Percentiles rank a stretch among this genome's conserved stretches.
Conservation (phyloP, 1,284 basidiomycete species). For the Puccinia horiana region DNA sequence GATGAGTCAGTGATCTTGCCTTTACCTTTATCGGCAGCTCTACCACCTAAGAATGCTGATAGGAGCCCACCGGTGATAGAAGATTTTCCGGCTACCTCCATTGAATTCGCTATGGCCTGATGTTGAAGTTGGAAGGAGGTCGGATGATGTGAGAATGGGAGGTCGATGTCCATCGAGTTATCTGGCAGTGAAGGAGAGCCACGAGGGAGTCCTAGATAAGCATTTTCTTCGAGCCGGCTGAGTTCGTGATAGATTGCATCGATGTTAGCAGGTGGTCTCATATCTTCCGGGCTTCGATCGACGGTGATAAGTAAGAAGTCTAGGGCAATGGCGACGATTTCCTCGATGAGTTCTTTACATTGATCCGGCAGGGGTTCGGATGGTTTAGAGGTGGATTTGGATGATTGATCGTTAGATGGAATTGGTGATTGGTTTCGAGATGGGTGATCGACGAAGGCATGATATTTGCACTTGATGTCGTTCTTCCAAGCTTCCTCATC, state of each 20-base stretch:
- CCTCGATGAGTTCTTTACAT: constrained; percentile 70
- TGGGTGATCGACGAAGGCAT: constrained; percentile 60
- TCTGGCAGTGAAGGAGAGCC: constrained; percentile 27
- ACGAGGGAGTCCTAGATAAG: constrained; percentile 37
- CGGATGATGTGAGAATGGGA: constrained; percentile 24
- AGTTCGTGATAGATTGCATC: constrained; percentile 45
- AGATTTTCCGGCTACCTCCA: constrained; percentile 28
- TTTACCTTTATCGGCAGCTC: constrained; percentile 38
- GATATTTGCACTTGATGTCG: constrained; percentile 71
- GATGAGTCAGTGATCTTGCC: constrained; percentile 42
- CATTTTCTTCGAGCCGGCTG: constrained; percentile 40
- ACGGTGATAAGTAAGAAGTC: constrained; percentile 79
- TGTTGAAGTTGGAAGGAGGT: constrained; percentile 41
- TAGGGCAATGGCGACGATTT: constrained; percentile 73
- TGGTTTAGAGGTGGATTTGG: constrained; percentile 46
- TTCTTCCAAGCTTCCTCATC: constrained; percentile 80
- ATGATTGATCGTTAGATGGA: constrained; percentile 48
- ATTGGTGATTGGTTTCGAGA: constrained; percentile 49
- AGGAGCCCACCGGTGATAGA: constrained; percentile 30
- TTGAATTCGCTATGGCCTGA: constrained; percentile 23
- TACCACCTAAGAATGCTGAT: constrained; percentile 35
- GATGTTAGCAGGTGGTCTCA: constrained; percentile 32
- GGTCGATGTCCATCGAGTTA: constrained; percentile 45
- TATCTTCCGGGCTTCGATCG: constrained; percentile 45
- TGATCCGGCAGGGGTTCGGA: constrained; percentile 60